Base-by-base conservation (phyloP, 2,329 filamentous ascomycete genomes). In the Colletotrichum sp. region DNA sequence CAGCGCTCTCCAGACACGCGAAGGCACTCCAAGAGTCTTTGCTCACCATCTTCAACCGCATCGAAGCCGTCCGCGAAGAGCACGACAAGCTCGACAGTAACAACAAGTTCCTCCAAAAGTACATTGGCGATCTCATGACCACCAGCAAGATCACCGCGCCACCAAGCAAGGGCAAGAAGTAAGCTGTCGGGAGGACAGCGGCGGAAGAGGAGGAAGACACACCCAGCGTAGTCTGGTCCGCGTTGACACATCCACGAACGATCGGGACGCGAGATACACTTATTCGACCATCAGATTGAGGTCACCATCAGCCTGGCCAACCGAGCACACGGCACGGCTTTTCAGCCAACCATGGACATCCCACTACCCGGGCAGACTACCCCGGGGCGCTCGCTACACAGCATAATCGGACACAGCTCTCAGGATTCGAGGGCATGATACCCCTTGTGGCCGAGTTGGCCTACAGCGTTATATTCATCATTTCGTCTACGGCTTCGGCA, bases 31-130 rank as follows among this genome's bases (percentile, higher is more conserved):
- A 99, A 85, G 95, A 96, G 70, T 98, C 95, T 32, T 92, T 99
- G 39, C 90, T 98, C 77, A 95, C 94, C 78, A 94, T 99, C 59
- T 95, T 98, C 79, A 95, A 98, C 85, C 94, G 96, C 68, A 98
- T 99, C 83, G 97, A 99, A 83, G 95, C 95, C 34, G 96, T 99
- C 78, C 95, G 96, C 85, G 94, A 95, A 80, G 96, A 99, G 83
- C 96, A 99, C 83, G 95, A 98, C 87, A 98, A 98, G 86, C 92
- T 99, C 71, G 96, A 99, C 85, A 97, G 91, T 84, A 96, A 98
- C 85, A 99, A 99, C 89, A 96, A 96, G 82, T 98, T 99, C 82
- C 87, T 99, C 64, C 96, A 99, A 85, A 98, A 98, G 85, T 99
- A 99, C 84, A 99, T 99, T 81, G 96, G 96, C 79, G 96, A 98